Evolutionary conservation across 139 green algal genomes (phyloP).

Genomic region (Trebouxia sp.): DNA sequence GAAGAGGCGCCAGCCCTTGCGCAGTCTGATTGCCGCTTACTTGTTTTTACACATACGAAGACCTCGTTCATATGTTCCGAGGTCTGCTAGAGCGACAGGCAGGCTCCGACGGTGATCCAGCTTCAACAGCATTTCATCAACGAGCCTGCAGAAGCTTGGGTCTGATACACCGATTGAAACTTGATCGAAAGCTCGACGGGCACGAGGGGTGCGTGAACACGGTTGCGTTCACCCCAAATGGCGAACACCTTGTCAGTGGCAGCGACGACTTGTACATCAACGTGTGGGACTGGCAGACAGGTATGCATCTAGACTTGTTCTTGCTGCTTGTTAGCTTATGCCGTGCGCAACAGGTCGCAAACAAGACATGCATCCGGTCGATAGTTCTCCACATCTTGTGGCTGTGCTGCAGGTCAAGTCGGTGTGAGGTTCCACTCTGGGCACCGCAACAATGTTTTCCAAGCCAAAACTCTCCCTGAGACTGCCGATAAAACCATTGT

Average conservation of each 20-base stretch:
- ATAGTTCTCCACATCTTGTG: too few relatives aligned
- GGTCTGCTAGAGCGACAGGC: slow-evolving; percentile 1
- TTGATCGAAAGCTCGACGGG: background rate
- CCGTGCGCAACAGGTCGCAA: background rate
- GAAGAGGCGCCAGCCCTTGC: too few relatives aligned
- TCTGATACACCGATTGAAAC: background rate
- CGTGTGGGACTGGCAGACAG: slow-evolving; percentile 35
- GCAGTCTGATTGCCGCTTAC: background rate
- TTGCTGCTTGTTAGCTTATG: background rate
- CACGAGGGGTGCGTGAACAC: slow-evolving; percentile 27
- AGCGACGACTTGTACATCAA: slow-evolving; percentile 58
- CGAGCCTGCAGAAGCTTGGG: background rate
- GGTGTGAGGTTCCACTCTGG: slow-evolving; percentile 44
- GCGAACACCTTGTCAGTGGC: slow-evolving; percentile 31
- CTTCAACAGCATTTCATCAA: background rate
- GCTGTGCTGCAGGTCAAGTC: slow-evolving; percentile 41
- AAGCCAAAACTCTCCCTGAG: slow-evolving; percentile 53
- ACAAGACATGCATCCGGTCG: background rate
- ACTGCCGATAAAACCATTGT: slow-evolving; percentile 49
- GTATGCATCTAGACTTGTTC: background rate
- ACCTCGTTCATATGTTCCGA: too few relatives aligned
- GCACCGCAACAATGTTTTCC: slow-evolving; percentile 49
- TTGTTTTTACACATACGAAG: background rate
- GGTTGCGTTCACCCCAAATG: slow-evolving; percentile 4
- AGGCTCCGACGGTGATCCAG: background rate